Evolutionary conservation across 345 rosid species (phyloP).

Genomic region (Eucalyptus regnans): DNA sequence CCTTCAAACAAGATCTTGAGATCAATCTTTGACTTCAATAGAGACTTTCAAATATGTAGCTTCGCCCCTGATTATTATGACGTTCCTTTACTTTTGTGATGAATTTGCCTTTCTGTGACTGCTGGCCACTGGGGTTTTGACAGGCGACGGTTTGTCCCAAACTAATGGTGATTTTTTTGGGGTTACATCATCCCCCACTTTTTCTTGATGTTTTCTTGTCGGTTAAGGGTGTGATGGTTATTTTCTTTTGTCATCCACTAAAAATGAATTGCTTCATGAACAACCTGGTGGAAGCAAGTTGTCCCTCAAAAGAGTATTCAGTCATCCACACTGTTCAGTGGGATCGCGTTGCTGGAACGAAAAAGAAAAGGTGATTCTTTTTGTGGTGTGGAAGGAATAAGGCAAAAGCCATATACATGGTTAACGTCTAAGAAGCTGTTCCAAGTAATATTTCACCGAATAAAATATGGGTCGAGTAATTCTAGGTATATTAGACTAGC

Average conservation of each 20-base stretch:
- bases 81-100: neutral
- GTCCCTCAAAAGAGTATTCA: neutral
- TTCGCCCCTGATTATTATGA: neutral
- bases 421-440: neutral
- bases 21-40: slow-evolving; percentile 18
- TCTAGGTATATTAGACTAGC: neutral
- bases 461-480: neutral
- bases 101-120: neutral
- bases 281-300: neutral
- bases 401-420: neutral
- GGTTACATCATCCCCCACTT: neutral
- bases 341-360: neutral
- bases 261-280: neutral
- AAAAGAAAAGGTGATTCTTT: neutral
- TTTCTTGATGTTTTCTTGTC: neutral
- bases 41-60: slow-evolving; percentile 3
- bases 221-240: neutral
- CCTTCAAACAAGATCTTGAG: slow-evolving; percentile 3
- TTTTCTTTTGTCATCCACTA: neutral
- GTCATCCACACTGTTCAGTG: neutral
- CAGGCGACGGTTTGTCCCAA: neutral
- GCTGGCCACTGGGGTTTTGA: slow-evolving; percentile 12
- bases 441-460: neutral
- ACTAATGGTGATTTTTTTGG: neutral
- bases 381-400: neutral